Conservation (phyloP, 192 early-diverging fungal genomes). For the Diversispora eburnea region DNA sequence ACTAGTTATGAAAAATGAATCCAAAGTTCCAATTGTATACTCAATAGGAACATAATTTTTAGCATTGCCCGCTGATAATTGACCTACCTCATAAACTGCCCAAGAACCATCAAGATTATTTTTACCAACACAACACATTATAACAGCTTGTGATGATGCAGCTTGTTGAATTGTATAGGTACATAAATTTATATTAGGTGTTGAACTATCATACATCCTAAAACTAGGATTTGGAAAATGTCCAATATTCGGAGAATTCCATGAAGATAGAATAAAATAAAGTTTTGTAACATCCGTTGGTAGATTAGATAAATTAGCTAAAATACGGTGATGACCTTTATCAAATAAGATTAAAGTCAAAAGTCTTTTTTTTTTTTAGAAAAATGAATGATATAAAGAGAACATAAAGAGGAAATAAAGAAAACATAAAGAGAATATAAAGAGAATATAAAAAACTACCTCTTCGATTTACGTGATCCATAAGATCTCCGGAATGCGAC, state of each 20-base stretch:
- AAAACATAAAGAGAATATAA: neutral
- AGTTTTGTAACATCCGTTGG: constrained; percentile 26
- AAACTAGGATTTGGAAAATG: constrained; percentile 26
- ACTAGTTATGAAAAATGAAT: neutral
- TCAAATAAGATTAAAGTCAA: neutral
- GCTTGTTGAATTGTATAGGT: constrained; percentile 20
- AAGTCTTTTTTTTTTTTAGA: no score
- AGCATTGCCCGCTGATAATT: constrained; percentile 27
- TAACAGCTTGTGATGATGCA: constrained; percentile 25
- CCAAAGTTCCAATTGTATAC: neutral
- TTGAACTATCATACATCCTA: constrained; percentile 21
- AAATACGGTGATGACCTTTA: constrained; percentile 29
- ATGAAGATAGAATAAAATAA: constrained; percentile 30
- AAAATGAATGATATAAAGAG: neutral
- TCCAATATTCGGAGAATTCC: constrained; percentile 23
- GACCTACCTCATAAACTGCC: constrained; percentile 23
- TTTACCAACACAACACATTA: constrained; percentile 24
- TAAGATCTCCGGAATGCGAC: constrained; percentile 29
- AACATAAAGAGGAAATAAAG: neutral
- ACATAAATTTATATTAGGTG: constrained; percentile 21
- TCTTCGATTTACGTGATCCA: constrained; percentile 19
- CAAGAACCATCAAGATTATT: constrained; percentile 1
- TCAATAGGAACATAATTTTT: constrained; percentile 28
- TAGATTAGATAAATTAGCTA: constrained; percentile 9
- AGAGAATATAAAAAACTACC: constrained; percentile 11